Evolutionary conservation across 768 basidiomycete genomes (phyloP).

Genomic region (Suillus paluster): DNA sequence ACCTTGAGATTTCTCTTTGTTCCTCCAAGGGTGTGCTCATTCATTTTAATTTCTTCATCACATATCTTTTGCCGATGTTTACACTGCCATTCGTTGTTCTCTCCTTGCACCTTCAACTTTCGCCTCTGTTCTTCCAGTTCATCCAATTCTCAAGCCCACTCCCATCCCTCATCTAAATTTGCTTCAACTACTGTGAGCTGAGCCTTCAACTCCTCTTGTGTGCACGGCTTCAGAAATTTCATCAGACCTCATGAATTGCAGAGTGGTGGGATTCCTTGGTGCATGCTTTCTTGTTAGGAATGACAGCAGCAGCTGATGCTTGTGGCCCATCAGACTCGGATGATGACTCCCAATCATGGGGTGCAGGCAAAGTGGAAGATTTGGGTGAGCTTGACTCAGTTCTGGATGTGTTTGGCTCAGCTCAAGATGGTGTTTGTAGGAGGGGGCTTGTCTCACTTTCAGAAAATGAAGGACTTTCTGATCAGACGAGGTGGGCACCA

Average conservation of each 20-base stretch:
- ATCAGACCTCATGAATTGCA: neutral
- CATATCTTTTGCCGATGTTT: neutral
- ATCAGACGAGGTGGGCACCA: too few relatives aligned
- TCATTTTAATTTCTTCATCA: neutral
- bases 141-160: neutral
- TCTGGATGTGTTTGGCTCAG: too few relatives aligned
- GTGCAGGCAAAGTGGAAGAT: too few relatives aligned
- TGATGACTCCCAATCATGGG: too few relatives aligned
- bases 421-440: too few relatives aligned
- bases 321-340: too few relatives aligned
- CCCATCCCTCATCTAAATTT: neutral
- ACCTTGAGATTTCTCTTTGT: neutral
- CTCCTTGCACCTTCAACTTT: neutral
- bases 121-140: neutral
- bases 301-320: too few relatives aligned
- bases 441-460: too few relatives aligned
- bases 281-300: neutral
- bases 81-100: neutral
- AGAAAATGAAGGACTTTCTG: too few relatives aligned
- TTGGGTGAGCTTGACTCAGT: too few relatives aligned
- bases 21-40: neutral
- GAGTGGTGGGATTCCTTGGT: neutral
- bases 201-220: neutral
- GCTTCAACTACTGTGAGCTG: neutral
- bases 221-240: conserved; percentile 1